Conservation (phyloP, 164 flowering plant species). For the Tinospora cordifolia region DNA sequence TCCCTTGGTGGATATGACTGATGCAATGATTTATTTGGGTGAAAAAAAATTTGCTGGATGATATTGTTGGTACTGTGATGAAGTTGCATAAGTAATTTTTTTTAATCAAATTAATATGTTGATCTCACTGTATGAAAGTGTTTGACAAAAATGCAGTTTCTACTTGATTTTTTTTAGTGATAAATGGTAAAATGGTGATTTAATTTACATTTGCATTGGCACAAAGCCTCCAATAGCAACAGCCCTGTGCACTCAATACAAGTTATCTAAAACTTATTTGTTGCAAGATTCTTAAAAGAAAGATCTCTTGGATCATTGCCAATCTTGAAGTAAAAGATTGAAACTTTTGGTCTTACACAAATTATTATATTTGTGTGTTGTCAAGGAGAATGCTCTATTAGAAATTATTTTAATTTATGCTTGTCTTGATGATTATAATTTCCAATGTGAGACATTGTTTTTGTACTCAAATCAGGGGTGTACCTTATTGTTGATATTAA, state of each 20-base stretch:
- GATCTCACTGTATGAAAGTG: neutral
- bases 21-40: neutral
- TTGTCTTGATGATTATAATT: neutral
- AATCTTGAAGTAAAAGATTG: neutral
- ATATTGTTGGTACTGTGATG: neutral
- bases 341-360: neutral
- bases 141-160: neutral
- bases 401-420: neutral
- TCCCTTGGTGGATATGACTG: neutral
- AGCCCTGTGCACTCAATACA: no score
- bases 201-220: neutral
- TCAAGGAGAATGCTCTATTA: neutral
- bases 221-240: no score
- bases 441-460: no score
- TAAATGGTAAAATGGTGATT: neutral
- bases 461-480: no score
- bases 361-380: neutral
- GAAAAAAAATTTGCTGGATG: no score
- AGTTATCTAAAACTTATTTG: no score
- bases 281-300: no score
- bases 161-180: neutral
- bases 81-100: neutral
- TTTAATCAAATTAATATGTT: neutral
- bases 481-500: no score
- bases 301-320: no score